Evolutionary conservation across 495 filamentous ascomycete species (phyloP).

Genomic region (Penicillium lagena): DNA sequence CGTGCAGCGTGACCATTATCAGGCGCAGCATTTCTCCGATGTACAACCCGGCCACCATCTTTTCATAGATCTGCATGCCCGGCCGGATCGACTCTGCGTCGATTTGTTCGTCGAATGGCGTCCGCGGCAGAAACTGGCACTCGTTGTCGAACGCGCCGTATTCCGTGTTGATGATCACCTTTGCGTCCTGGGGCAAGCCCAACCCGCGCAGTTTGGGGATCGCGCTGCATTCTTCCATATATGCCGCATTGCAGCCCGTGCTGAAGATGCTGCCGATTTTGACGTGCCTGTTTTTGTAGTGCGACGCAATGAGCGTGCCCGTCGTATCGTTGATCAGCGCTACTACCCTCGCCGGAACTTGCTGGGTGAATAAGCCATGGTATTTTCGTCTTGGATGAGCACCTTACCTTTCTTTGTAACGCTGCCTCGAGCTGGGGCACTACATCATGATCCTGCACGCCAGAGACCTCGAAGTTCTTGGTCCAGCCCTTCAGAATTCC

Average conservation of each 20-base stretch:
- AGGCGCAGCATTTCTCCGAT: conserved; percentile 41
- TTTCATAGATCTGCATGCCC: conserved; percentile 41
- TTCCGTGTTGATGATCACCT: conserved; percentile 95
- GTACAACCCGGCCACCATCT: conserved; percentile 44
- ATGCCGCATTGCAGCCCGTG: conserved; percentile 93
- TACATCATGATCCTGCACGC: conserved; percentile 86
- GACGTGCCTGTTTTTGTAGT: conserved; percentile 76
- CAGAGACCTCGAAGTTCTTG: conserved; percentile 88
- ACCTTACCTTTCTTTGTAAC: conserved; percentile 59
- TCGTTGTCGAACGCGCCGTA: conserved; percentile 97
- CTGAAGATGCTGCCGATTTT: conserved; percentile 94
- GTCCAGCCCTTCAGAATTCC: conserved; percentile 93
- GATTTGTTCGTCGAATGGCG: conserved; percentile 27
- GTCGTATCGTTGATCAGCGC: conserved; percentile 95
- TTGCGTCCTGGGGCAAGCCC: conserved; percentile 71
- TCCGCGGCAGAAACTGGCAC: conserved; percentile 64
- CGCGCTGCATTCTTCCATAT: conserved; percentile 79
- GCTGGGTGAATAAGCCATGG: conserved; percentile 32
- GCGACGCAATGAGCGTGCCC: conserved; percentile 86
- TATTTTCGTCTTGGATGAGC: not conserved
- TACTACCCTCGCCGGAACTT: conserved; percentile 75
- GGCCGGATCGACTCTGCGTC: conserved; percentile 34
- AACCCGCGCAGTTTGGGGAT: conserved; percentile 81
- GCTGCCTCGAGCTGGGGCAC: conserved; percentile 83
- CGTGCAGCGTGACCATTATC: conserved; percentile 30